phyloP scores from a whole-genome alignment of 2,329 filamentous ascomycete genomes.

The Diaporthe sp. region DNA sequence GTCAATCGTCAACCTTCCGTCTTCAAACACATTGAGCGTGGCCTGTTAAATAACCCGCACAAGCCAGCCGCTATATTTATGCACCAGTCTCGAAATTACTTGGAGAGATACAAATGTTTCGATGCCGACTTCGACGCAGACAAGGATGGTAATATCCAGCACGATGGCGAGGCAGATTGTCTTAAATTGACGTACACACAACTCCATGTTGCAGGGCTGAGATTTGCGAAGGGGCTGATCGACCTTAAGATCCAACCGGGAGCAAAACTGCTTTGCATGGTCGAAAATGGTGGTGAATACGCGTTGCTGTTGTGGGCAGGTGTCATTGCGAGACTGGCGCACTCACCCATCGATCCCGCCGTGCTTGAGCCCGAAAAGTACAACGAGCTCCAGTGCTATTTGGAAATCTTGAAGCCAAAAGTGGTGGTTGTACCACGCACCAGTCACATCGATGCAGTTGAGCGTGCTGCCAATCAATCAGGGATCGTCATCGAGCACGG shows the following conservation, averaged over 20 bases:
- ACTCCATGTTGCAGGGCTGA: not conserved
- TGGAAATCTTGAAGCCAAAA: not conserved
- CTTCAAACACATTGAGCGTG: not conserved
- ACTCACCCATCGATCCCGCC: not conserved
- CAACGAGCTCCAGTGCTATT: not conserved
- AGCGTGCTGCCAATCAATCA: not conserved
- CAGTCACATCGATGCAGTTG: not conserved
- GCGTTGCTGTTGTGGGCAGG: not conserved
- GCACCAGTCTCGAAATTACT: not conserved
- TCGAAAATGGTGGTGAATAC: not conserved
- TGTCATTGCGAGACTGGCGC: not conserved
- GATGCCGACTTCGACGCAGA: not conserved
- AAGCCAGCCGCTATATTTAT: not conserved
- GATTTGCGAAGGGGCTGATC: not conserved
- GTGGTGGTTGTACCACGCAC: not conserved
- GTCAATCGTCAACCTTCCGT: not conserved
- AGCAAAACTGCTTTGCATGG: not conserved
- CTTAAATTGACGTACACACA: not conserved
- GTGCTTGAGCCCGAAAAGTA: not conserved
- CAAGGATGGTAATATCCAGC: not conserved
- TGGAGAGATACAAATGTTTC: not conserved
- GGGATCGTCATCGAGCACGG: not conserved
- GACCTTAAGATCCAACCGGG: not conserved
- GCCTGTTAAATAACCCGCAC: not conserved
- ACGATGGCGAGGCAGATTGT: not conserved